phyloP scores from a whole-genome alignment of 768 basidiomycete genomes.

The Tricholoma flavovirens region DNA sequence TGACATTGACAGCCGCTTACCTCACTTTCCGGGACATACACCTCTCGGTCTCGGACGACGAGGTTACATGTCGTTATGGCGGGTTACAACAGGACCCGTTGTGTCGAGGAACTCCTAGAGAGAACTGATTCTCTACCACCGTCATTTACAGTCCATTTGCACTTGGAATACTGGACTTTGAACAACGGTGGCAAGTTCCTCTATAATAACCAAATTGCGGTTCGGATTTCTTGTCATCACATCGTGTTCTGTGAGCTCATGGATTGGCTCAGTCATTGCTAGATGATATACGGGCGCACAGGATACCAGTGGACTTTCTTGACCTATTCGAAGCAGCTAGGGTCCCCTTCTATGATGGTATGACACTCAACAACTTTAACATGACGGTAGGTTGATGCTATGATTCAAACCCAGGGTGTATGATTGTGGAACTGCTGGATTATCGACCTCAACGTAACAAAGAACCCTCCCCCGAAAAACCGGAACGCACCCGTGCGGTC shows the following conservation, averaged over 20 bases:
- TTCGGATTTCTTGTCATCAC: slow-evolving; percentile 17
- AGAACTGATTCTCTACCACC: slow-evolving; percentile 51
- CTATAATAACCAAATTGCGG: slow-evolving; percentile 75
- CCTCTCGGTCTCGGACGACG: too few species aligned
- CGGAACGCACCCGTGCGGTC: slow-evolving; percentile 63
- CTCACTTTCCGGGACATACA: too few species aligned
- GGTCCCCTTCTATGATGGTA: slow-evolving; percentile 83
- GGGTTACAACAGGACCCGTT: slow-evolving; percentile 69
- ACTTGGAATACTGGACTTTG: slow-evolving; percentile 77
- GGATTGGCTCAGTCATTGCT: slow-evolving; percentile 52
- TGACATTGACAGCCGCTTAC: slow-evolving; percentile 12
- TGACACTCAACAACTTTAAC: slow-evolving; percentile 14
- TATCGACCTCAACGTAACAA: slow-evolving; percentile 57
- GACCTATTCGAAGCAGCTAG: slow-evolving; percentile 70
- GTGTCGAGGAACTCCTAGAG: slow-evolving; percentile 54
- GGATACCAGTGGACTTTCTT: slow-evolving; percentile 83
- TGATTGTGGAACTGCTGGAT: slow-evolving; percentile 81
- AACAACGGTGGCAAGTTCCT: slow-evolving; percentile 79
- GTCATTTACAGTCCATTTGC: slow-evolving; percentile 74
- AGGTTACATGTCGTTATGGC: slow-evolving; percentile 42
- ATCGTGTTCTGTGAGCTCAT: slow-evolving; percentile 1
- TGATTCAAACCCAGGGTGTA: slow-evolving; percentile 50
- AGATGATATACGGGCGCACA: slow-evolving; percentile 76
- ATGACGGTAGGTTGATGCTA: background rate
- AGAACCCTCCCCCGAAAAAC: slow-evolving; percentile 52